Evolutionary conservation across 1,284 basidiomycete species (phyloP).

Genomic region (Cutaneotrichosporon curvatum): DNA sequence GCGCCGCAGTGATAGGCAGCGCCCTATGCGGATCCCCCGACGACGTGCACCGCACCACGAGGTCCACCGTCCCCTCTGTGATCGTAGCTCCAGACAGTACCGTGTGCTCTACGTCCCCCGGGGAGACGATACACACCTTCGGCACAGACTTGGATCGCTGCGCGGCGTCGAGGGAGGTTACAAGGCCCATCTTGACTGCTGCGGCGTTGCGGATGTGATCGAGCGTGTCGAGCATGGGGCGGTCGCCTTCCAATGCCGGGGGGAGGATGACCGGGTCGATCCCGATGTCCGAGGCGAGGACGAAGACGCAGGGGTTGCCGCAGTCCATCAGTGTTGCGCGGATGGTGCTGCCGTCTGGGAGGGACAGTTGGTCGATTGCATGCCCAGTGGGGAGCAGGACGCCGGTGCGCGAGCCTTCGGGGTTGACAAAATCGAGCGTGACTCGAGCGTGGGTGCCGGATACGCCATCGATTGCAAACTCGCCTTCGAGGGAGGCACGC

Average conservation of each 20-base stretch:
- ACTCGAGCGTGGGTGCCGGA: slow-evolving; percentile 59
- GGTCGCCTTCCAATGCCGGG: slow-evolving; percentile 48
- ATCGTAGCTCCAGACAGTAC: slow-evolving; percentile 19
- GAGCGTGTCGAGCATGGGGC: not conserved
- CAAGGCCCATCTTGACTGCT: slow-evolving; percentile 59
- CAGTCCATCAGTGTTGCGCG: slow-evolving; percentile 59
- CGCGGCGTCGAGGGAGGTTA: slow-evolving; percentile 53
- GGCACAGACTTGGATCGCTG: slow-evolving; percentile 49
- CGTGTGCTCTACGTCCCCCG: slow-evolving; percentile 28
- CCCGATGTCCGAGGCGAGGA: slow-evolving; percentile 50
- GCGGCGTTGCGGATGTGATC: slow-evolving; percentile 51
- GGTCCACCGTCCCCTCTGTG: slow-evolving; percentile 47
- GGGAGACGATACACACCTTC: slow-evolving; percentile 58
- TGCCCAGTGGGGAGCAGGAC: slow-evolving; percentile 60
- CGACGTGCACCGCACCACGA: slow-evolving; percentile 59
- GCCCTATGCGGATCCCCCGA: slow-evolving; percentile 67
- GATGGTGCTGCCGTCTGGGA: slow-evolving; percentile 37
- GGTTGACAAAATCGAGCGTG: slow-evolving; percentile 59
- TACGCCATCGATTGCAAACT: slow-evolving; percentile 56
- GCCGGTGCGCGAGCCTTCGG: slow-evolving; percentile 62
- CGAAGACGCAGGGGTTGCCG: slow-evolving; percentile 65
- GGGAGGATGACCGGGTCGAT: slow-evolving; percentile 38
- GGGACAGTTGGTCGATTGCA: slow-evolving; percentile 48
- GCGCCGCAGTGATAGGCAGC: slow-evolving; percentile 64
- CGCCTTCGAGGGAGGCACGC: slow-evolving; percentile 52